Conservation (phyloP, 768 basidiomycete genomes). For the Auricularia sp. region DNA sequence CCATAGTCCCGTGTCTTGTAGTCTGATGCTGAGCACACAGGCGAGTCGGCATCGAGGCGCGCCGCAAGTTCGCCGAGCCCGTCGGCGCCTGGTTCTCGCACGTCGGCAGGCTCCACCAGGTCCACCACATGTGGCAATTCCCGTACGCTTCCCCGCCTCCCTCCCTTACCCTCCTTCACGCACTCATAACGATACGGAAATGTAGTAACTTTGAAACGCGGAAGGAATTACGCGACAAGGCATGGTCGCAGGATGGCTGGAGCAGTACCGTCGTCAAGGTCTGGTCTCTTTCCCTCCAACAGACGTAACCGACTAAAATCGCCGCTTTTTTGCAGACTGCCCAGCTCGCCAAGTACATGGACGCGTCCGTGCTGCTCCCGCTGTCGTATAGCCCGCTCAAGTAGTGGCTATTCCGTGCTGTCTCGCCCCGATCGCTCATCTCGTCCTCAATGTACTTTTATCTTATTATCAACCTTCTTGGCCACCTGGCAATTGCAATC, state of each 20-base stretch:
- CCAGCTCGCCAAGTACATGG: constrained; percentile 78
- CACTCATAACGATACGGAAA: constrained; percentile 5
- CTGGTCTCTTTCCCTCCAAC: constrained; percentile 8
- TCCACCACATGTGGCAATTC: constrained; percentile 95
- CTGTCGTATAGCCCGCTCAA: constrained; percentile 80
- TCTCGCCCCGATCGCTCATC: not conserved
- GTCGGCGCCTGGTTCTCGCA: constrained; percentile 91
- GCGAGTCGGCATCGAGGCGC: constrained; percentile 90
- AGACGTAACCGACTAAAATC: not conserved
- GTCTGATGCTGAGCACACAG: constrained; percentile 26
- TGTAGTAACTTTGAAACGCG: constrained; percentile 62
- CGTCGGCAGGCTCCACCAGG: constrained; percentile 66
- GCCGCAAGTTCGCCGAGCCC: constrained; percentile 74
- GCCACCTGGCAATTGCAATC: no score
- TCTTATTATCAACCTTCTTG: not conserved
- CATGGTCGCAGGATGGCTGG: constrained; percentile 95
- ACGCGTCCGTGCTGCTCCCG: constrained; percentile 71
- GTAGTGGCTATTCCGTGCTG: constrained; percentile 22
- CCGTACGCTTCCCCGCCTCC: constrained; percentile 40
- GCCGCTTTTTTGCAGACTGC: constrained; percentile 53
- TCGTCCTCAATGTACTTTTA: not conserved
- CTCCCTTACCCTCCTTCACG: constrained; percentile 7
- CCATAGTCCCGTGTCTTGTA: not conserved
- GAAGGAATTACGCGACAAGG: constrained; percentile 76
- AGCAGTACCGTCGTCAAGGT: constrained; percentile 90